Percentiles rank a stretch among this genome's conserved stretches.
phyloP scores from a whole-genome alignment of 768 basidiomycete species.

The Phanerodontia chrysosporium region DNA sequence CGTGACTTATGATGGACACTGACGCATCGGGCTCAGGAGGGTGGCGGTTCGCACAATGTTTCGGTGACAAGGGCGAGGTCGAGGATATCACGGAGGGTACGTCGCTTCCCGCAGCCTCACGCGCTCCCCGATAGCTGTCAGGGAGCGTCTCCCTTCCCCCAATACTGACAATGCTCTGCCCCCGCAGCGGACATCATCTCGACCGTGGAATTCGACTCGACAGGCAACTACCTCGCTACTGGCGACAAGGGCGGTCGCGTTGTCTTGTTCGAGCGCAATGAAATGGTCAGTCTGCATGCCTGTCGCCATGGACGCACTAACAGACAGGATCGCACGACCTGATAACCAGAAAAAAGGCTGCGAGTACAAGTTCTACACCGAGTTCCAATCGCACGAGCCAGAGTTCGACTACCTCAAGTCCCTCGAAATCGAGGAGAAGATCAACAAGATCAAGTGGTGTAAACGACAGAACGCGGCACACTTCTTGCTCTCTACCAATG shows the following conservation, averaged over 20 bases:
- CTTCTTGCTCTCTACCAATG: constrained; percentile 95
- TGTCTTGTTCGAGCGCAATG: constrained; percentile 97
- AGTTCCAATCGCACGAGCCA: constrained; percentile 99
- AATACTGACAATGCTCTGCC: constrained; percentile 3
- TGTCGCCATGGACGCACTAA: neutral
- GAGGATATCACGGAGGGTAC: constrained; percentile 99
- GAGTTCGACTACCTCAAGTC: constrained; percentile 99
- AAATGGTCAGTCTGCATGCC: constrained; percentile 60
- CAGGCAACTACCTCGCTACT: constrained; percentile 98
- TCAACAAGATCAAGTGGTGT: constrained; percentile 99
- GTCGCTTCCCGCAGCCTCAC: constrained; percentile 16
- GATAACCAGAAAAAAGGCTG: constrained; percentile 90
- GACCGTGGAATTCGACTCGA: constrained; percentile 99
- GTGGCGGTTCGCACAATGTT: constrained; percentile 99
- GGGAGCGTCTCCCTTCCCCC: neutral
- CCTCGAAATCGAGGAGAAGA: constrained; percentile 99
- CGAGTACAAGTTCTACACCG: constrained; percentile 99
- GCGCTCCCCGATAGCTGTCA: neutral
- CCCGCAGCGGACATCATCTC: constrained; percentile 97
- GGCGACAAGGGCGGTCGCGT: constrained; percentile 99
- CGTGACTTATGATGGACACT: constrained; percentile 59
- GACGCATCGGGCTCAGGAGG: constrained; percentile 81
- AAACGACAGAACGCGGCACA: constrained; percentile 96
- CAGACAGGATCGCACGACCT: constrained; percentile 5
- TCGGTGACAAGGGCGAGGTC: constrained; percentile 99